phyloP scores from a whole-genome alignment of 1,139 yeast genomes.

The Spencermartinsiella ligniputridi region DNA sequence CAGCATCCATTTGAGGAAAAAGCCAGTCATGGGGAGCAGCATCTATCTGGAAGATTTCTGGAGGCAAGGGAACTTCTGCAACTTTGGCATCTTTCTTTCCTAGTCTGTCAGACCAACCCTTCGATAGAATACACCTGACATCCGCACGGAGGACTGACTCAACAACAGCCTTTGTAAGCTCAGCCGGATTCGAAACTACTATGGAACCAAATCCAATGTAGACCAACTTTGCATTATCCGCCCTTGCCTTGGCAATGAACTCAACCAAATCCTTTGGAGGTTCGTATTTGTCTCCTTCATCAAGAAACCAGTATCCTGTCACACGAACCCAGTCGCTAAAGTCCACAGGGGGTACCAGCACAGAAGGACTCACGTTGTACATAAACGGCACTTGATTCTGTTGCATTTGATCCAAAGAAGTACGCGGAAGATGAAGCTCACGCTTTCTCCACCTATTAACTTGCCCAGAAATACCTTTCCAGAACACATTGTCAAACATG shows the following conservation, averaged over 20 bases:
- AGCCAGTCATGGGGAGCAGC: slow-evolving; percentile 92
- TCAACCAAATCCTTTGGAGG: slow-evolving; percentile 59
- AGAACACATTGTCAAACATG: slow-evolving; percentile 83
- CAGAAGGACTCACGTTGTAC: slow-evolving; percentile 81
- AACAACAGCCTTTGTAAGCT: slow-evolving; percentile 69
- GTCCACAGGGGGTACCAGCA: slow-evolving; percentile 89
- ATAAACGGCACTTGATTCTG: slow-evolving; percentile 82
- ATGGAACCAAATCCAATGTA: slow-evolving; percentile 96
- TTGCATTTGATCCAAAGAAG: slow-evolving; percentile 65
- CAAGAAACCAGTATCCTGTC: slow-evolving; percentile 93
- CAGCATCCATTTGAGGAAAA: slow-evolving; percentile 83
- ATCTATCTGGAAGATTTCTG: slow-evolving; percentile 63
- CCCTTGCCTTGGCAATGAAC: slow-evolving; percentile 62
- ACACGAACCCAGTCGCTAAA: slow-evolving; percentile 92
- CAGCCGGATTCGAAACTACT: slow-evolving; percentile 78
- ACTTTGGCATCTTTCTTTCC: slow-evolving; percentile 35
- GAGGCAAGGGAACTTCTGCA: slow-evolving; percentile 59
- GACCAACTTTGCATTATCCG: slow-evolving; percentile 62
- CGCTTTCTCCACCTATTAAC: slow-evolving; percentile 83
- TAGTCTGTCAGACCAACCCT: slow-evolving; percentile 91
- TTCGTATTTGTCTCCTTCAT: slow-evolving; percentile 51
- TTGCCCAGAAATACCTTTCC: slow-evolving; percentile 91
- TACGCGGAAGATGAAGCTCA: slow-evolving; percentile 58
- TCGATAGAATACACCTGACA: slow-evolving; percentile 80
- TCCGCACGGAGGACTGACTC: slow-evolving; percentile 75